These are phyloP conservation scores for Eremothecium cymbalariae DNA, from an alignment of 1,139 yeast genomes.

Conservation along the genomic window DNA sequence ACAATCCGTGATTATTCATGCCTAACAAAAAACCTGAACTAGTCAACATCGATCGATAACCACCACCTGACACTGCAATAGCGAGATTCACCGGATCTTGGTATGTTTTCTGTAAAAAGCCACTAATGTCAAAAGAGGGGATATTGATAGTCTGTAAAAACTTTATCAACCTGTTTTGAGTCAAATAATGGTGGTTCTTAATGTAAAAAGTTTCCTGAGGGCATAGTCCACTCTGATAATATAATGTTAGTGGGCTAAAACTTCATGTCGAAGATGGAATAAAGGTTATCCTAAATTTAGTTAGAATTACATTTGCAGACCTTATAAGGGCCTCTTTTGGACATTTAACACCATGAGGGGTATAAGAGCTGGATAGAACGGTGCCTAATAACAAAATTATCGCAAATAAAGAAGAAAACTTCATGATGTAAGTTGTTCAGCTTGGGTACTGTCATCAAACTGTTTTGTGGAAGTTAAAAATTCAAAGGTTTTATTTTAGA, in stretches of 20 bases:
- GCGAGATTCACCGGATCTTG: conserved; percentile 30
- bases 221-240: conserved; percentile 12
- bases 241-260: conserved; percentile 2
- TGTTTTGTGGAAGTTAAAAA: conserved; percentile 3
- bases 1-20: conserved; percentile 44
- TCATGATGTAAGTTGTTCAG: no score
- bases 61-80: conserved; percentile 65
- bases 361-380: conserved; percentile 26
- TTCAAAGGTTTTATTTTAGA: no score
- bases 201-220: conserved; percentile 37
- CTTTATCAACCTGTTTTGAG: conserved; percentile 32
- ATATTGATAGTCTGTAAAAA: conserved; percentile 36
- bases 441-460: no score
- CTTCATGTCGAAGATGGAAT: conserved; percentile 1
- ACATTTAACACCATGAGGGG: conserved; percentile 39
- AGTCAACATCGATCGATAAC: conserved; percentile 58
- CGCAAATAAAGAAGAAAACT: not conserved
- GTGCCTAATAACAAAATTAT: not conserved
- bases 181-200: conserved; percentile 29
- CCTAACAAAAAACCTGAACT: conserved; percentile 58
- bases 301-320: conserved; percentile 25
- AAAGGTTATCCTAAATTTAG: not conserved
- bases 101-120: conserved; percentile 24
- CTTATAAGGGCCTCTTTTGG: conserved; percentile 37
- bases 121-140: conserved; percentile 35